phyloP scores from a whole-genome alignment of 495 filamentous ascomycete genomes.

The Penicillium robsamsonii region DNA sequence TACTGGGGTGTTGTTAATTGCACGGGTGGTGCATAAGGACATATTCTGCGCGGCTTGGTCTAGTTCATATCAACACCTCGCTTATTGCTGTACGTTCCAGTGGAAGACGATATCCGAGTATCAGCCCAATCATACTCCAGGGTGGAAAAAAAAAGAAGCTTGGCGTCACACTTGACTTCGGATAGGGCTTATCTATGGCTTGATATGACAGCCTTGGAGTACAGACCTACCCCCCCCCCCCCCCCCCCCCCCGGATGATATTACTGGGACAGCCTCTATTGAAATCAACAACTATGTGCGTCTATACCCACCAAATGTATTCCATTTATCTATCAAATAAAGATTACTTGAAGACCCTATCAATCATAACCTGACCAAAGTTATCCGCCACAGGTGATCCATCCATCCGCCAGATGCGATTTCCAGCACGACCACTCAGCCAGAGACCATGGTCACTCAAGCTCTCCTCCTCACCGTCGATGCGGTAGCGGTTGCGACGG shows the following conservation, averaged over 20 bases:
- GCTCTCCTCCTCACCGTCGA: slow-evolving; percentile 56
- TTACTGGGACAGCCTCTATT: not conserved
- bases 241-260: slow-evolving; percentile 1
- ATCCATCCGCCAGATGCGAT: slow-evolving; percentile 70
- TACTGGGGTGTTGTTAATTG: not conserved
- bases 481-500: slow-evolving; percentile 58
- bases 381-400: slow-evolving; percentile 40
- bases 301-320: slow-evolving; percentile 1
- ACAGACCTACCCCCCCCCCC: not conserved
- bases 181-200: not conserved
- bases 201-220: slow-evolving; percentile 7
- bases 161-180: not conserved
- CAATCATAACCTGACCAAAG: slow-evolving; percentile 45
- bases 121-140: not conserved
- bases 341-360: slow-evolving; percentile 39
- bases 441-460: slow-evolving; percentile 69
- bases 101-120: not conserved
- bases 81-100: not conserved
- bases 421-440: slow-evolving; percentile 67
- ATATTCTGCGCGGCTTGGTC: not conserved
- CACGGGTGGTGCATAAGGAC: not conserved
- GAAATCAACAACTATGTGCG: slow-evolving; percentile 4
- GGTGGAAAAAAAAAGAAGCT: not conserved
- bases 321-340: not conserved
- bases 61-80: not conserved